Conservation (phyloP, 1,139 yeast genomes). For the Debaryomyces sp. region DNA sequence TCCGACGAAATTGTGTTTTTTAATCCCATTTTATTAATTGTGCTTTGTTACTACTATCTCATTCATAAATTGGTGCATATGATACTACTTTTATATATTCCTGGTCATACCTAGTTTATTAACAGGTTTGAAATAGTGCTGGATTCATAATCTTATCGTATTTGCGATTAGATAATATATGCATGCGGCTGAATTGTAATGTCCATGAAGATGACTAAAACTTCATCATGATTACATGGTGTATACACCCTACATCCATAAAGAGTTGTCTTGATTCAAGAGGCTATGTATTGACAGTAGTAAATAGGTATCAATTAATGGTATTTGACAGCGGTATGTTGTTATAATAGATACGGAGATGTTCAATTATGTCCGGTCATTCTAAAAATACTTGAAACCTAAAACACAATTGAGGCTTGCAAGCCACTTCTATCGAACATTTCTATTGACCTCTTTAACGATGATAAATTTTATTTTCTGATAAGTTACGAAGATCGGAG, state of each 20-base stretch:
- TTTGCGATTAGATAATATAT: slow-evolving; percentile 1
- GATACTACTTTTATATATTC: background rate
- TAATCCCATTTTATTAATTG: background rate
- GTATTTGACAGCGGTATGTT: background rate
- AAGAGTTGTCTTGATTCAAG: background rate
- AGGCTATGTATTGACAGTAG: background rate
- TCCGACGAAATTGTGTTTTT: background rate
- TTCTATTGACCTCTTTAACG: background rate
- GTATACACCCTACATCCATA: background rate
- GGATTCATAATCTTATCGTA: background rate
- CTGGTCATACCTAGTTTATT: background rate
- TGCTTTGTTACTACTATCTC: background rate
- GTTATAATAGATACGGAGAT: background rate
- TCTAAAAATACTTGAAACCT: background rate
- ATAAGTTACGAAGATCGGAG: background rate
- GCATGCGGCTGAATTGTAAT: background rate
- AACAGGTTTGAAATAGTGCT: background rate
- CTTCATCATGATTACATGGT: background rate
- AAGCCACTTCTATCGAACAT: background rate
- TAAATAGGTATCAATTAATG: background rate
- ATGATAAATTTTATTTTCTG: background rate
- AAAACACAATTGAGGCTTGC: background rate
- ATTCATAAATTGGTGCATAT: background rate
- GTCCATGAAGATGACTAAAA: background rate
- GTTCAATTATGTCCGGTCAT: background rate